Evolutionary conservation across 176 grass and related monocot genomes (phyloP), one percentile per base, ranked within the genome.

Genomic region (Eremochloa ophiuroides): DNA sequence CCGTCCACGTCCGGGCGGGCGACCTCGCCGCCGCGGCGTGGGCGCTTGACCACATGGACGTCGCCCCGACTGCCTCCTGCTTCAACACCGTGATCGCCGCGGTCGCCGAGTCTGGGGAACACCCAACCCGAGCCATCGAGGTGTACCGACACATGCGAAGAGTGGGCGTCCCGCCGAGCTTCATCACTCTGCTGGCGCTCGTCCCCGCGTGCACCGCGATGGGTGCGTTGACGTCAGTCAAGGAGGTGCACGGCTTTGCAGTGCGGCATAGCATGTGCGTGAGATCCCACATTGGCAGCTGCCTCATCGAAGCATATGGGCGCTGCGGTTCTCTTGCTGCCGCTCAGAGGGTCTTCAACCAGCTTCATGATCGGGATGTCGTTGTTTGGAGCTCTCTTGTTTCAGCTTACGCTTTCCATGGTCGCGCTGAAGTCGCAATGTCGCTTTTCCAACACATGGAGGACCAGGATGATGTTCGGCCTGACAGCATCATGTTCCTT

Each of bases 351-450:
- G 61, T 91, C n/a, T 94, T 94, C 4, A 69, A 94, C 29, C 71
- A 71, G 51, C 78, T 85, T 59, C 42, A 81, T 44, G 84, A 87
- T 59, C 84, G 88, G 0, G 92, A 94, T 22, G 72, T 94, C 15
- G 92, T 94, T 33, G 84, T 77, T 3, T 94, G 84, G 92, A 94
- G 86, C 71, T 76, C 92, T 59, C 73, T 91, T 13, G 67, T 91
- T 8, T 94, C 92, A 10, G 86, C 89, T 3, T 91, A 91, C 5
- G 92, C 92, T 2, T 94, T 94, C 76, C 92, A 94, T 72, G 92
- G 92, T 34, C 73, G 74, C 6, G 83, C 86, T 0, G 50, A 86
- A 13, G 84, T 75, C 10, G 86, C 88, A 2, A 75, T 82, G 86
- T 84, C 77, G 1, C 72, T 89, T 7, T 87, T 94, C 81, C 40